Base-by-base conservation (phyloP, 371 early-diverging fungal species). In the Massospora cicadina region DNA sequence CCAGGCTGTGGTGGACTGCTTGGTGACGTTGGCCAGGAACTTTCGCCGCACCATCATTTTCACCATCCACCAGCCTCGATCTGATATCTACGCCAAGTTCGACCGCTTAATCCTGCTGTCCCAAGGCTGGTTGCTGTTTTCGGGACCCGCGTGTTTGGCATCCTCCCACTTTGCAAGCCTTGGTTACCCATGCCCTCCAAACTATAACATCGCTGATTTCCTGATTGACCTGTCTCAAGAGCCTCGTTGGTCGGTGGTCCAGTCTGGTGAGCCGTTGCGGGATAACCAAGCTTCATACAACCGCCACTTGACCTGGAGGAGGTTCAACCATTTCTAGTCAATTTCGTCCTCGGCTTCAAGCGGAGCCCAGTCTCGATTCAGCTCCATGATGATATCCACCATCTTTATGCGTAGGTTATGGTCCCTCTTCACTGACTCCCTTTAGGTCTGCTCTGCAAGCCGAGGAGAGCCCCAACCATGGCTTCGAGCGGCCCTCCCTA, bases 1-100 rank as follows among this genome's bases (percentile, higher is more conserved):
- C 0, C 82, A 84, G 63, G 89, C 90, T 60, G 91, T 99, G 1
- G 81, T 98, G 33, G 81, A 88, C 55, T 83, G 86, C 24, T 76
- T 98, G 24, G 88, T 85, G 5, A 77, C 81, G 0, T 70, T 98
- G 27, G 94, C 97, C 0, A 77, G 83, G 27, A 75, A 80, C 27
- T 83, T 84, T 66, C 86, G 89, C 55, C 84, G 92, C 26, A 95
- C 96, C 0, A 83, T 98, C 26, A 77, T 96, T 2, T 87, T 90
- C 69, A 93, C 92, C 10, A 93, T 96, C 33, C 97, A 98, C 70
- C 98, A 96, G 69, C 98, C 98, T 2, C 81, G 95, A 13, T 84
- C 88, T 17, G 89, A 96, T 65, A 92, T 97, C 60, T 89, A 89
- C 57, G 77, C 84, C 23, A 72, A 90, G 65, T 94, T 98, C 76